Percentiles rank a stretch among this genome's conserved stretches.
These are phyloP conservation scores for Tolypocladium endophyticum DNA, from an alignment of 2,329 filamentous ascomycete species.

Conservation along the genomic window DNA sequence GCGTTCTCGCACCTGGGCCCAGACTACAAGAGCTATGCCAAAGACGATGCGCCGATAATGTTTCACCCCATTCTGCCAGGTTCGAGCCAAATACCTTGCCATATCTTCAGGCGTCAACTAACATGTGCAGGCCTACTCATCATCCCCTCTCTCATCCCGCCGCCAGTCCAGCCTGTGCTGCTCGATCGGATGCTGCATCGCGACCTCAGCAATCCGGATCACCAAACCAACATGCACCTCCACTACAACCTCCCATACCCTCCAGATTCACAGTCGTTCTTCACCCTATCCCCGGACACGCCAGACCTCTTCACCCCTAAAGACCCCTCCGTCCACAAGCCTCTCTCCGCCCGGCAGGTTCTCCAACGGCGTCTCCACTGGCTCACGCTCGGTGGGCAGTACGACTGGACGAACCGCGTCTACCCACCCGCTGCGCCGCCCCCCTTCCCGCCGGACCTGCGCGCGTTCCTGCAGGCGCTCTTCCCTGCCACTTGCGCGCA, in stretches of 20 bases:
- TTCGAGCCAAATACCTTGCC: conserved; percentile 23
- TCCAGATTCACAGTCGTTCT: conserved; percentile 37
- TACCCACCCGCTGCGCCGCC: conserved; percentile 65
- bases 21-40: conserved; percentile 18
- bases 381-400: conserved; percentile 91
- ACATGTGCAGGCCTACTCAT: conserved; percentile 59
- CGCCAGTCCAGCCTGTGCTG: conserved; percentile 55
- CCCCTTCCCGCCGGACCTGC: conserved; percentile 64
- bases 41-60: conserved; percentile 41
- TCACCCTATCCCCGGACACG: conserved; percentile 35
- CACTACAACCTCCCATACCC: conserved; percentile 65
- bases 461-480: conserved; percentile 51
- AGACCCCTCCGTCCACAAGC: conserved; percentile 62
- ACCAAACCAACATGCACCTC: conserved; percentile 84
- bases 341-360: conserved; percentile 58
- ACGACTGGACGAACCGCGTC: conserved; percentile 83
- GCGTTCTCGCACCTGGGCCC: conserved; percentile 32
- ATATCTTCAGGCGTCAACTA: neutral
- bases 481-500: conserved; percentile 74
- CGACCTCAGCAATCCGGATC: conserved; percentile 60
- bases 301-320: conserved; percentile 54
- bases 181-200: conserved; percentile 66
- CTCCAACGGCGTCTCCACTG: conserved; percentile 78
- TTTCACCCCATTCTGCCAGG: conserved; percentile 59
- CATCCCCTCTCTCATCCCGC: conserved; percentile 63